Base-by-base conservation (phyloP, 345 rosid genomes). In the Reutealis trisperma region DNA sequence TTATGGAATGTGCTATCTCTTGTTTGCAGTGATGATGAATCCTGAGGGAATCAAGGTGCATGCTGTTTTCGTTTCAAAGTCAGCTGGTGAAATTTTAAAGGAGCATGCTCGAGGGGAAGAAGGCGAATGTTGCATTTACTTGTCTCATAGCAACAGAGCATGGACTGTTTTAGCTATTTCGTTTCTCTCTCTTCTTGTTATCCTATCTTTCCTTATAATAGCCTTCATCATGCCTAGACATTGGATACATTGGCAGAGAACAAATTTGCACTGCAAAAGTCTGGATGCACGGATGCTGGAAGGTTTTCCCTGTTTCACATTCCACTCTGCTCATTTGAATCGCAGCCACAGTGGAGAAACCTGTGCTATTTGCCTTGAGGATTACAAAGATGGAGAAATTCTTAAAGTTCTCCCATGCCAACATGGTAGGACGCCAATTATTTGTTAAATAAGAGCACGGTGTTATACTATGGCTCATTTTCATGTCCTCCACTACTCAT, bases 281-380 rank as follows among this genome's bases (percentile, higher is more conserved):
- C 67, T 90, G 6, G 92, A 91, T 81, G 74, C 68, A 0, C 83
- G 77, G 74, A 85, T 85, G 13, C 87, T 90, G 73, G 87, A 84
- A 70, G 70, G 84, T 6, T 88, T 93, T 83, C 96, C 93, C 15
- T 25, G 75, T 81, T 80, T 85, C 49, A 59, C 84, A 8, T 93
- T 90, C 79, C 41, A 69, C 63, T 82, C 86, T 75, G 77, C 80
- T 27, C 47, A 44, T 59, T 83, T 71, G 49, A 67, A 55, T 82
- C 80, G 54, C n/a, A 81, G 71, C 67, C 81, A 72, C 12, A 27
- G 60, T 5, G 85, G 88, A 44, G 96, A 87, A 75, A 90, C 94
- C 25, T 90, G 96, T 83, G 86, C 92, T 0, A 88, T 91, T 34
- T 91, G 94, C 77, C 94, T 91, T 37, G 96, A 90, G 85, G 94